Base-by-base conservation (phyloP, 2,329 filamentous ascomycete species). In the Venturia asperata region DNA sequence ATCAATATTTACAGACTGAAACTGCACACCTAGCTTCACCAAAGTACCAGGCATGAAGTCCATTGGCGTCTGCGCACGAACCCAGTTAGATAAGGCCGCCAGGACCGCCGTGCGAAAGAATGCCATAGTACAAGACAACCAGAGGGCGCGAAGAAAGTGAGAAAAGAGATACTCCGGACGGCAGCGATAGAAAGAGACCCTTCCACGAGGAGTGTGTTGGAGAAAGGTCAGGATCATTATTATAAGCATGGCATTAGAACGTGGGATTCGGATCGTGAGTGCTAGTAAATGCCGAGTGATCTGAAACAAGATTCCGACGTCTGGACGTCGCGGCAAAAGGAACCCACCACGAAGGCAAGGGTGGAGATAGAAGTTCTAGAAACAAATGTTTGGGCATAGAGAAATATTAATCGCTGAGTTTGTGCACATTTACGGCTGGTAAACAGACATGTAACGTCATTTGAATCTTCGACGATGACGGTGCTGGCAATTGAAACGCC, bases 21-120 rank as follows among this genome's bases (percentile, higher is more conserved):
- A 66, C 10, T 42, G 37, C 7, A 66, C 63, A 13, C 63, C 65
- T 27, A 66, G 34, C 21, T 65, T 66, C 11, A 62, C 63, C 19
- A 66, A 55, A 30, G 62, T 61, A 5, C 65, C 45, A 42, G 65
- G 65, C 41, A 41, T 41, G 56, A 66, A 66, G 21, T 66, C 65
- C 24, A 30, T 30, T 7, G 65, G 65, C n/a, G 65, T 66, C 41
- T 66, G 65, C 49, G 49, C 65, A 24, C 3, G n/a, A 13, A 37
- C 56, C 56, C 24, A 49, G 37, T 34, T 19, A 45, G 52, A 15
- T n/a, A 17, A 49, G 13, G 61, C 61, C 61, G 27, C 61, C 61
- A 63, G 61, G 61, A 43, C 61, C 52, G 27, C 52, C 37, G 1
- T 37, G 5, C 5, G 30, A 37, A 58, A 58, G 27, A n/a, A 37